phyloP scores from a whole-genome alignment of 306 rosid genomes.

The Citrullus colocynthis region DNA sequence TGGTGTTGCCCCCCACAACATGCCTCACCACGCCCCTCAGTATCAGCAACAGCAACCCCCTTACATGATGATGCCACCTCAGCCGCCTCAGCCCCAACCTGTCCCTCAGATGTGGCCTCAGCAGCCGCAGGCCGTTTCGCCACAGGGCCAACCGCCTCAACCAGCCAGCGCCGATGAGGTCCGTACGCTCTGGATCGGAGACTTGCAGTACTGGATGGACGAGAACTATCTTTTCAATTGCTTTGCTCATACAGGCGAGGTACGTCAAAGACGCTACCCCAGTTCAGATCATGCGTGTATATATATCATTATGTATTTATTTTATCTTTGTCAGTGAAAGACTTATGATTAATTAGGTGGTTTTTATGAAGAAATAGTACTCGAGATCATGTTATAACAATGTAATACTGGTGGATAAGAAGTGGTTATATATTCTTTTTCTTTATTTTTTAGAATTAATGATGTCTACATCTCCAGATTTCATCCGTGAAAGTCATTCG shows the following conservation, averaged over 20 bases:
- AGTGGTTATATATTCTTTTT: background rate
- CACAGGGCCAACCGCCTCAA: slow-evolving; percentile 26
- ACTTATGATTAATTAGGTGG: background rate
- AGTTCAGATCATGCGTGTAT: background rate
- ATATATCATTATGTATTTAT: background rate
- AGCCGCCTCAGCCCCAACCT: slow-evolving; percentile 23
- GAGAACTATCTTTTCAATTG: slow-evolving; percentile 55
- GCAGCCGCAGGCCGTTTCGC: slow-evolving; percentile 27
- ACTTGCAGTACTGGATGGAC: slow-evolving; percentile 95
- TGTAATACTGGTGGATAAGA: background rate
- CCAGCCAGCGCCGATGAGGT: slow-evolving; percentile 62
- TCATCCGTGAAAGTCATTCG: slow-evolving; percentile 64
- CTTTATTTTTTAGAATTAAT: background rate
- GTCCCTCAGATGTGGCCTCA: slow-evolving; percentile 47
- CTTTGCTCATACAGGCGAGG: slow-evolving; percentile 78
- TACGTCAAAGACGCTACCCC: background rate
- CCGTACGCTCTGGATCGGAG: slow-evolving; percentile 95
- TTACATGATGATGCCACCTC: slow-evolving; percentile 78
- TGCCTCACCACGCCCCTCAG: slow-evolving; percentile 58
- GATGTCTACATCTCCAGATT: slow-evolving; percentile 31
- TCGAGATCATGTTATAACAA: background rate
- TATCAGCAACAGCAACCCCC: slow-evolving; percentile 50
- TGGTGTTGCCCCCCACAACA: slow-evolving; percentile 42
- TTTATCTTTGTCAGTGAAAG: background rate
- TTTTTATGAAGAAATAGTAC: background rate